These are phyloP conservation scores for Sphagnum contortum DNA, from an alignment of 225 moss, liverwort and hornwort species.

Conservation along the genomic window DNA sequence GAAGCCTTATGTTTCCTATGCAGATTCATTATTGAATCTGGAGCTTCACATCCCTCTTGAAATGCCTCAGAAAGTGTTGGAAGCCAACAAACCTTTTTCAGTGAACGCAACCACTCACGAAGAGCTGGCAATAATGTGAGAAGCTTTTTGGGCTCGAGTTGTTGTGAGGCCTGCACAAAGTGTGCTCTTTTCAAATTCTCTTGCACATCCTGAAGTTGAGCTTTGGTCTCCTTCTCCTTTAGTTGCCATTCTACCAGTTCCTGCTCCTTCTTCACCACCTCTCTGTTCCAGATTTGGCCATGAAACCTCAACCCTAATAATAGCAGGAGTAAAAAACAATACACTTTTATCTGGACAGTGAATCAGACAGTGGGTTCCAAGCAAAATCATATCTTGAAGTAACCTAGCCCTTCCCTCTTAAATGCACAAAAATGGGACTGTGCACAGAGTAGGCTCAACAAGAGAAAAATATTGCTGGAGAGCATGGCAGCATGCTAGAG, in stretches of 20 bases:
- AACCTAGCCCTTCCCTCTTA: not conserved
- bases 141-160: conserved; percentile 17
- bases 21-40: not conserved
- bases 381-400: not conserved
- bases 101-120: conserved; percentile 19
- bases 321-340: not conserved
- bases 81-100: conserved; percentile 9
- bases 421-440: not conserved
- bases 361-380: not conserved
- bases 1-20: not conserved
- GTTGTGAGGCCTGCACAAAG: conserved; percentile 17
- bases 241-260: conserved; percentile 37
- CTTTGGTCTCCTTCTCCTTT: conserved; percentile 25
- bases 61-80: not conserved
- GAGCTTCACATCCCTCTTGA: not conserved
- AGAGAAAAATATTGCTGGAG: too few relatives aligned
- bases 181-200: conserved; percentile 21
- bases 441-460: not conserved
- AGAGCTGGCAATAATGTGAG: conserved; percentile 20
- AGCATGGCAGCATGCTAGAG: too few relatives aligned
- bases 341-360: not conserved
- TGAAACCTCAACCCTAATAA: not conserved
- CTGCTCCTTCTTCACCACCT: conserved; percentile 30
- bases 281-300: conserved; percentile 15
- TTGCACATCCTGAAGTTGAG: conserved; percentile 21